Evolutionary conservation across 345 rosid species (phyloP), one percentile per base, ranked within the genome.

Genomic region (Brassica cretica): DNA sequence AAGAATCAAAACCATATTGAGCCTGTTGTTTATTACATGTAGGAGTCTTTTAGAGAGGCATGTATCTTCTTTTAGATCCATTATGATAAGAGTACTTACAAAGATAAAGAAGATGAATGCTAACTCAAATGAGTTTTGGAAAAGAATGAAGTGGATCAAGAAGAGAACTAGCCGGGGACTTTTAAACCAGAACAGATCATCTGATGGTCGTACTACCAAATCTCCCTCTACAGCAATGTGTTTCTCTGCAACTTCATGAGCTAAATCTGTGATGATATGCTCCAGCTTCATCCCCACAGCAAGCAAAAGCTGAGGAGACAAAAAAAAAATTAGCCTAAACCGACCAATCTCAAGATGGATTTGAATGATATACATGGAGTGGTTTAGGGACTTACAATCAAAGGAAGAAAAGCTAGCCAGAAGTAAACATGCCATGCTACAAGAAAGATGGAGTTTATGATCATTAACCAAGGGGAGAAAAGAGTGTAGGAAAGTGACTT

Each of bases 381-480:
- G 12, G 35, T 62, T 73, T 1, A 64, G 21, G 16, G 66, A 72
- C 94, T 87, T 86, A 94, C 97, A 5, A 81, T 71, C 62, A 89
- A 78, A 7, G 97, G 98, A 73, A 92, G 73, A 82, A 94, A 91
- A 30, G 96, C 72, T 62, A 94, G 73, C 87, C 86, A 92, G 71
- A 91, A 91, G 82, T 94, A 88, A 3, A 91, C 78, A 80, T 92
- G 93, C 94, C 91, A 91, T n/a, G 86, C 96, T 93, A 87, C 84
- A 81, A 81, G 29, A 33, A 72, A 71, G 27, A 80, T 24, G 3
- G 16, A 56, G 0, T 58, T 68, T 8, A 18, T 19, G 30, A 62
- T 70, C 60, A 39, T 56, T 35, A 19, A 67, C 66, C 21, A 14
- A 1, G 6, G 56, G 37, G 3, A 27, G 0, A 14, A 8, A 0